phyloP scores from a whole-genome alignment of 345 rosid species.

The Citrus maxima region DNA sequence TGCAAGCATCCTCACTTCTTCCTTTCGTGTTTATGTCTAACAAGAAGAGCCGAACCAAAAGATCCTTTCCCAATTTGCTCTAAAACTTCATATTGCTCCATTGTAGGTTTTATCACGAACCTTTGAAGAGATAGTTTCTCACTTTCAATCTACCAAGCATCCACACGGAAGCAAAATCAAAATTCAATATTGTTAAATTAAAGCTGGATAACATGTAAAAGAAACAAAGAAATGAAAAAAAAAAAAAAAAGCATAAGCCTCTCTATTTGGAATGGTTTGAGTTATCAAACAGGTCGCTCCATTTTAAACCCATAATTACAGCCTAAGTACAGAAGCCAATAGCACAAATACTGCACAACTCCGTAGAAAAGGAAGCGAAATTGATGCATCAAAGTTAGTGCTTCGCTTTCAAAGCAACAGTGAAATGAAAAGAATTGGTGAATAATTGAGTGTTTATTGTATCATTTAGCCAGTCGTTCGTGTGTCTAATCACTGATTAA shows the following conservation, averaged over 20 bases:
- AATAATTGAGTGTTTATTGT: not conserved
- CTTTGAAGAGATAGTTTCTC: not conserved
- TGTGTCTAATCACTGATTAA: not conserved
- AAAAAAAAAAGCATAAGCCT: not conserved
- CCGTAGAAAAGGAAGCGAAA: not conserved
- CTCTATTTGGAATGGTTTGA: not conserved
- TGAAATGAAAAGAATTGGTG: not conserved
- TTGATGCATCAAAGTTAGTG: not conserved
- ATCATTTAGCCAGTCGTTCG: not conserved
- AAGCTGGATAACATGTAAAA: not conserved
- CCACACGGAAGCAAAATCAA: not conserved
- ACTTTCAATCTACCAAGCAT: conserved; percentile 2
- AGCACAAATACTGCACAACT: not conserved
- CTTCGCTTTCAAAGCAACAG: not conserved
- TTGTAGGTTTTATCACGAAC: conserved; percentile 15
- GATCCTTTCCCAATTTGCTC: conserved; percentile 97
- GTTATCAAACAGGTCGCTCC: not conserved
- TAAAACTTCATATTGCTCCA: conserved; percentile 92
- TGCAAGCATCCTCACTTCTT: conserved; percentile 56
- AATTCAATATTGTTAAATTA: not conserved
- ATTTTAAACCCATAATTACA: not conserved
- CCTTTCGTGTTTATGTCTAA: conserved; percentile 90
- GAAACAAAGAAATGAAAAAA: not conserved
- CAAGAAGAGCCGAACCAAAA: conserved; percentile 97
- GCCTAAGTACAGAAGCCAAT: not conserved